Percentiles rank a stretch among this genome's conserved stretches.
Conservation (phyloP, 2,329 filamentous ascomycete genomes). For the Talaromyces sp. region DNA sequence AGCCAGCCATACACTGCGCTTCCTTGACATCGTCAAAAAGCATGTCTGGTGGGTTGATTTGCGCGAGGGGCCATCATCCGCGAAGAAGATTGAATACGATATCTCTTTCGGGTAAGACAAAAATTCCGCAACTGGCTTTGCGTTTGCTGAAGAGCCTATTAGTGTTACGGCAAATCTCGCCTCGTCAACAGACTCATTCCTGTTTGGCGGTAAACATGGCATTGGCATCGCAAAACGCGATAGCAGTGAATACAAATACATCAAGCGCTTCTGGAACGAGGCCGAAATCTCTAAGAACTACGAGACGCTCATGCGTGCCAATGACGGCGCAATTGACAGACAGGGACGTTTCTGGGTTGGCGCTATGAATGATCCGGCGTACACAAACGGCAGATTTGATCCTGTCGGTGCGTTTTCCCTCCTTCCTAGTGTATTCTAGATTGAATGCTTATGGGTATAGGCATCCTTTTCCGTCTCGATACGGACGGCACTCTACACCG, state of each 20-base stretch:
- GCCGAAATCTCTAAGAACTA: constrained; percentile 22
- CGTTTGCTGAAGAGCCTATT: not conserved
- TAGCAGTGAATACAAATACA: constrained; percentile 6
- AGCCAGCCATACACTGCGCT: constrained; percentile 26
- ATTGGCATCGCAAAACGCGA: constrained; percentile 48
- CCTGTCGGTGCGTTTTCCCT: constrained; percentile 71
- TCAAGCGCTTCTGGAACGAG: constrained; percentile 15
- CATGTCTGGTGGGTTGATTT: constrained; percentile 30
- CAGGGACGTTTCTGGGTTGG: constrained; percentile 63
- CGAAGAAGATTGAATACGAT: constrained; percentile 53
- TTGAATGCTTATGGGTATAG: constrained; percentile 39
- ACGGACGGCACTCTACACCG: constrained; percentile 54
- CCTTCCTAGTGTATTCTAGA: constrained; percentile 26
- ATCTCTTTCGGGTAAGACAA: constrained; percentile 42
- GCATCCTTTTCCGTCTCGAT: constrained; percentile 67
- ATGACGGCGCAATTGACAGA: constrained; percentile 74
- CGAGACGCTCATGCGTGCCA: constrained; percentile 47
- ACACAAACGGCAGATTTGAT: constrained; percentile 53
- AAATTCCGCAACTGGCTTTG: not conserved
- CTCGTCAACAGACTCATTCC: constrained; percentile 60
- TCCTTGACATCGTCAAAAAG: constrained; percentile 59
- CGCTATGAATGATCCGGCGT: constrained; percentile 15
- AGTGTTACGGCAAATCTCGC: constrained; percentile 71
- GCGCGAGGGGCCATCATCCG: constrained; percentile 39
- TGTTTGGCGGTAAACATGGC: constrained; percentile 73